Evolutionary conservation across 2,329 filamentous ascomycete genomes (phyloP).

Genomic region (Daldinia sp.): DNA sequence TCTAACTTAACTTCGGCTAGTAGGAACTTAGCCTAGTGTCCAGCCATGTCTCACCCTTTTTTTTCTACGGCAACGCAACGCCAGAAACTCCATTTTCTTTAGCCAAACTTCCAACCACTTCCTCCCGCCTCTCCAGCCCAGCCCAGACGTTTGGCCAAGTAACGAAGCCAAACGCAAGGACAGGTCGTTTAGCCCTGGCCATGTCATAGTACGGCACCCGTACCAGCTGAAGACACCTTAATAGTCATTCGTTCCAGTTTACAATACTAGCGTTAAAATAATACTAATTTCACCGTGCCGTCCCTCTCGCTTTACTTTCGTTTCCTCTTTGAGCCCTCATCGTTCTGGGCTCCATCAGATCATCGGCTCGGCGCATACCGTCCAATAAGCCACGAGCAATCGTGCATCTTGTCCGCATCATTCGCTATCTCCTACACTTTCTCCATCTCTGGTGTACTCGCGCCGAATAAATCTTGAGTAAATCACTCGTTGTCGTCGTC

Average conservation of each 20-base stretch:
- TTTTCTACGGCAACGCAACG: constrained; percentile 32
- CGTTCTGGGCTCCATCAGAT: constrained; percentile 10
- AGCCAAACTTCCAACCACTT: constrained; percentile 36
- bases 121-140: constrained; percentile 18
- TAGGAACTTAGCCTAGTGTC: not conserved
- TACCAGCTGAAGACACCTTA: constrained; percentile 15
- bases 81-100: constrained; percentile 14
- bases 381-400: constrained; percentile 14
- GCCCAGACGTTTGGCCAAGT: constrained; percentile 38
- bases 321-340: constrained; percentile 21
- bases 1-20: not conserved
- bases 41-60: constrained; percentile 35
- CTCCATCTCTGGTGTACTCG: constrained; percentile 5
- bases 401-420: constrained; percentile 9
- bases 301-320: constrained; percentile 18
- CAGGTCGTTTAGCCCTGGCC: constrained; percentile 13
- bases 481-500: constrained; percentile 20
- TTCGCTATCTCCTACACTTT: constrained; percentile 16
- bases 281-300: constrained; percentile 25
- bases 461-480: constrained; percentile 8
- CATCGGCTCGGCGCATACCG: constrained; percentile 18
- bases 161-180: constrained; percentile 33
- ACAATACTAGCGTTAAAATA: constrained; percentile 29
- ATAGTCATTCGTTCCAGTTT: constrained; percentile 37
- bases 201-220: constrained; percentile 32